Evolutionary conservation across 768 basidiomycete genomes (phyloP).

Genomic region (Termitomyces sp.): DNA sequence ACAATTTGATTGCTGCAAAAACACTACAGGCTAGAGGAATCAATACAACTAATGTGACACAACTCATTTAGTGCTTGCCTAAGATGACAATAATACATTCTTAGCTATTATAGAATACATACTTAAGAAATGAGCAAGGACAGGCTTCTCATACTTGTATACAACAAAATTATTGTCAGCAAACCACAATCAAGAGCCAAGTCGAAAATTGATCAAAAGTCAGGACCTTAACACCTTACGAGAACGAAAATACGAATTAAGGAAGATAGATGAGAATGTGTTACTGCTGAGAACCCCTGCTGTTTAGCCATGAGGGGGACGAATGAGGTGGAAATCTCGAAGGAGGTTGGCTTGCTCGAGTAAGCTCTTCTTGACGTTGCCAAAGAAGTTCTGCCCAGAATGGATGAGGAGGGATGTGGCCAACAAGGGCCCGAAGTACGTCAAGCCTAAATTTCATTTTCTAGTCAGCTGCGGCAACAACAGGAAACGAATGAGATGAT

Average conservation of each 20-base stretch:
- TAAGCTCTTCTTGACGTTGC: constrained; percentile 65
- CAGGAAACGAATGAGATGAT: constrained; percentile 15
- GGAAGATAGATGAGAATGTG: background rate
- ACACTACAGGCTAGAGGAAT: too few relatives aligned
- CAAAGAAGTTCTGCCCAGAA: constrained; percentile 90
- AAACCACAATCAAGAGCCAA: background rate
- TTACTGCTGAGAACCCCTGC: constrained; percentile 16
- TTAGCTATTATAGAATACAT: constrained; percentile 15
- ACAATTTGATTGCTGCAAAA: too few relatives aligned
- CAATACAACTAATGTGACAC: too few relatives aligned
- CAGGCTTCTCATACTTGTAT: background rate
- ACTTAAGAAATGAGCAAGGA: background rate
- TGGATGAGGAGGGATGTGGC: constrained; percentile 87
- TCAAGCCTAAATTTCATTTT: constrained; percentile 56
- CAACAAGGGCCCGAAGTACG: constrained; percentile 77
- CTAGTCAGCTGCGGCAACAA: background rate
- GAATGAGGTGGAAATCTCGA: constrained; percentile 5
- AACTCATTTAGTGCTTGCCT: background rate
- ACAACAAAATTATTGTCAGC: background rate
- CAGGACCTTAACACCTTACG: background rate
- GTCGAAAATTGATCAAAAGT: constrained; percentile 2
- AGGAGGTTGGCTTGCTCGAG: constrained; percentile 7
- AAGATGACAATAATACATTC: constrained; percentile 26
- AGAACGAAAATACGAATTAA: background rate
- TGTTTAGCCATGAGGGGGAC: constrained; percentile 14